Percentiles rank a stretch among this genome's conserved stretches.
These are phyloP conservation scores for Psilocybe sp. DNA, from an alignment of 768 basidiomycete genomes.

Conservation along the genomic window DNA sequence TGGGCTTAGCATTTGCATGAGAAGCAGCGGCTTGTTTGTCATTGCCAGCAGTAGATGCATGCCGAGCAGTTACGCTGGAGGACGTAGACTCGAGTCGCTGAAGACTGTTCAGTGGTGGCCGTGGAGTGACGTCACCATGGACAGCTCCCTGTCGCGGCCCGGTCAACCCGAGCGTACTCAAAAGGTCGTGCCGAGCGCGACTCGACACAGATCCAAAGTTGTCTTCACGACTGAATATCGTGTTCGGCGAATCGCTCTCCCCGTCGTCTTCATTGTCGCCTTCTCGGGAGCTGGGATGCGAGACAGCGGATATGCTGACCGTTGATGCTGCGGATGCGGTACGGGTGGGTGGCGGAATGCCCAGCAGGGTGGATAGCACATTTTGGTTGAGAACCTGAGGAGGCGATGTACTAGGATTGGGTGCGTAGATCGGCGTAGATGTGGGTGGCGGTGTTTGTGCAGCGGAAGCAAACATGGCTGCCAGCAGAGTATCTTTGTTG, in stretches of 20 bases:
- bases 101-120: constrained; percentile 19
- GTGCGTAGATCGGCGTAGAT: constrained; percentile 11
- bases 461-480: constrained; percentile 76
- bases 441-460: constrained; percentile 9
- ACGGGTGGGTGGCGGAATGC: constrained; percentile 42
- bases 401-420: constrained; percentile 36
- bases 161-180: constrained; percentile 16
- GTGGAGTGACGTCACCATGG: constrained; percentile 63
- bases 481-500: constrained; percentile 46
- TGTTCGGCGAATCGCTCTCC: constrained; percentile 37
- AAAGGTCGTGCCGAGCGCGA: constrained; percentile 20
- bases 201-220: constrained; percentile 27
- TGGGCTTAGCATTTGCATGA: constrained; percentile 14
- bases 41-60: constrained; percentile 5
- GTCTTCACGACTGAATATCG: constrained; percentile 34
- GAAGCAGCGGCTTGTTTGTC: background rate
- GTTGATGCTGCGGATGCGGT: constrained; percentile 37
- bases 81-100: constrained; percentile 13
- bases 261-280: constrained; percentile 57
- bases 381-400: constrained; percentile 73
- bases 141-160: constrained; percentile 20
- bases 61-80: constrained; percentile 22
- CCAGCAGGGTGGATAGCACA: constrained; percentile 64
- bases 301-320: constrained; percentile 25
- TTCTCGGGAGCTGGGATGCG: constrained; percentile 47